Base-by-base conservation (phyloP, 345 rosid genomes). In the Lepidium africanum region DNA sequence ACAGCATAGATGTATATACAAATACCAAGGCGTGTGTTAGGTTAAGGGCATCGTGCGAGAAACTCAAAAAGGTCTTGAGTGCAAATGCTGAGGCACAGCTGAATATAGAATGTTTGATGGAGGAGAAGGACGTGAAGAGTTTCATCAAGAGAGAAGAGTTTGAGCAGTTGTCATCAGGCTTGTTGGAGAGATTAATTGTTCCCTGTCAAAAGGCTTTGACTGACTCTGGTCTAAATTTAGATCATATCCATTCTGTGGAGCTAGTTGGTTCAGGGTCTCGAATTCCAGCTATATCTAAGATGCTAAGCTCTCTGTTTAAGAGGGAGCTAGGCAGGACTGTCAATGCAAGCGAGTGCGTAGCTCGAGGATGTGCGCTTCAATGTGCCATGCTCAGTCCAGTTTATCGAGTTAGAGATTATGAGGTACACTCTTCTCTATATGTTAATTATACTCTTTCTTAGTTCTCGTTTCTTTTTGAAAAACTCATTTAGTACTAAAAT, bases 341-440 rank as follows among this genome's bases (percentile, higher is more conserved):
- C 51, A 84, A 84, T 66, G 89, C 87, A 5, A 87, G 87, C 61
- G 92, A 87, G 78, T 87, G 87, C 16, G 89, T 84, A 27, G 86
- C 86, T 30, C 84, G 82, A 40, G 89, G 89, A 45, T 87, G 92
- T 78, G 89, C 92, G 38, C 83, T 87, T 64, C 89, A 87, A 41
- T 85, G 92, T 69, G 89, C 92, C 60, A 85, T 87, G 86, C 86
- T 87, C 45, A 83, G 89, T 71, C 87, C 92, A 43, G 35, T 76
- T 68, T 84, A 78, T 12, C 80, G 84, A n/a, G 85, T 81, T 49
- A 80, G 81, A 74, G 88, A 84, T 46, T 82, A 76, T 74, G 86
- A 84, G 88, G 87, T 84, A 75, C 11, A 52, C 47, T 59, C 65
- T 66, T 57, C 14, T 35, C 50, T 73, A 1, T 19, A 16, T 33